A percentile compares a stretch with the other conserved stretches of the same genome.
These are phyloP conservation scores for Solanum chacoense DNA, from an alignment of 305 asterid species.

Conservation along the genomic window DNA sequence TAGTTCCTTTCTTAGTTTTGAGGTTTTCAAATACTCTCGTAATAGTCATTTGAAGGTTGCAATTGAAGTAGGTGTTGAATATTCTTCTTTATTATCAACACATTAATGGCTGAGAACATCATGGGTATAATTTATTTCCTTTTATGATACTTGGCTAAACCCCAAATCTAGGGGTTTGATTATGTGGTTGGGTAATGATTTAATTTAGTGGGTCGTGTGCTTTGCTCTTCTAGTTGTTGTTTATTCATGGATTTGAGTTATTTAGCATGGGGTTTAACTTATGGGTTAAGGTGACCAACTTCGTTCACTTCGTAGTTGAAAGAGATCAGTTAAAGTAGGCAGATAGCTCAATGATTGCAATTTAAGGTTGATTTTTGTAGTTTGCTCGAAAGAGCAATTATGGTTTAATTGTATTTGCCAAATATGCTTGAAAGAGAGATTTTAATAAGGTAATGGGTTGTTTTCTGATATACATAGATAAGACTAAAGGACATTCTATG, in stretches of 20 bases:
- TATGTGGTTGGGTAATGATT: neutral
- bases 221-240: no score
- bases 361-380: neutral
- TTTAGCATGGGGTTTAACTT: neutral
- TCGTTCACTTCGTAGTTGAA: neutral
- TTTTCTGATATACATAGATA: no score
- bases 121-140: neutral
- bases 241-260: neutral
- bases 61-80: neutral
- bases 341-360: neutral
- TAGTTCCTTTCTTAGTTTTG: neutral
- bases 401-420: neutral
- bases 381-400: neutral
- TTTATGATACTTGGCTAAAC: neutral
- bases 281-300: neutral
- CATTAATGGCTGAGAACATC: neutral
- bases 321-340: neutral
- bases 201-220: neutral
- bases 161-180: neutral
- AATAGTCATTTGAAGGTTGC: neutral
- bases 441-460: neutral
- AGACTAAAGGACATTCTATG: neutral
- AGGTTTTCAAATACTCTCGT: neutral
- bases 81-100: neutral
- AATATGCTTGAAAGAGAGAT: neutral